Conservation (phyloP, 192 early-diverging fungal genomes). For the Bifiguratus adelaidae region DNA sequence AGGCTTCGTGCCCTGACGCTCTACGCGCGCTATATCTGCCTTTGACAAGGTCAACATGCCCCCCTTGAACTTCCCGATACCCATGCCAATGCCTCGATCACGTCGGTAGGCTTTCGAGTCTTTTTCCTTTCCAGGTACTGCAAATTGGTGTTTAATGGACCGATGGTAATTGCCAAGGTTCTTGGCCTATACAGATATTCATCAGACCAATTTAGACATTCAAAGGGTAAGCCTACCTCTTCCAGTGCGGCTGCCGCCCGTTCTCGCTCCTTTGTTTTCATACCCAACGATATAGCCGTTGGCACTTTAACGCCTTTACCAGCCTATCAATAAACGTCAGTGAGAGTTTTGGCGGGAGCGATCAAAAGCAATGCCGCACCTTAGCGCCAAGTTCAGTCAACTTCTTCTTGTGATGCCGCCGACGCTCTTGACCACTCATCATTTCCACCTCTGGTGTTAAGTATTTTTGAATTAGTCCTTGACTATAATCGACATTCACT, state of each 20-base stretch:
- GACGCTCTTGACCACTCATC: slow-evolving; percentile 24
- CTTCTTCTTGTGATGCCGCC: slow-evolving; percentile 20
- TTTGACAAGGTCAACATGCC: slow-evolving; percentile 23
- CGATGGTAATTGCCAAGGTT: slow-evolving; percentile 30
- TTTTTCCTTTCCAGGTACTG: slow-evolving; percentile 1
- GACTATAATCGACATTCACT: neutral
- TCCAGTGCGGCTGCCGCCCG: slow-evolving; percentile 16
- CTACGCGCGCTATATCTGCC: slow-evolving; percentile 19
- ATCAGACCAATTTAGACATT: neutral
- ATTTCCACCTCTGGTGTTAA: slow-evolving; percentile 21
- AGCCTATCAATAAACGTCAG: slow-evolving; percentile 1
- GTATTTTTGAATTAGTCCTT: neutral
- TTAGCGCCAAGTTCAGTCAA: slow-evolving; percentile 22
- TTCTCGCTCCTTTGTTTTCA: slow-evolving; percentile 18
- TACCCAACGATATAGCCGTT: slow-evolving; percentile 16
- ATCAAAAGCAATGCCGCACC: neutral
- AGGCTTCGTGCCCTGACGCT: slow-evolving; percentile 9
- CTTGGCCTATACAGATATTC: slow-evolving; percentile 12
- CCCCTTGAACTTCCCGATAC: slow-evolving; percentile 27
- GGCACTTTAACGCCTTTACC: slow-evolving; percentile 12
- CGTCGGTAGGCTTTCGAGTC: slow-evolving; percentile 8
- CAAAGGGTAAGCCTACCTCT: slow-evolving; percentile 6
- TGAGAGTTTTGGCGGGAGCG: neutral
- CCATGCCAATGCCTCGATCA: slow-evolving; percentile 23
- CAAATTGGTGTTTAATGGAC: slow-evolving; percentile 24